Percentiles rank a stretch among this genome's conserved stretches.
These are phyloP conservation scores for Blumeriella jaapii DNA, from an alignment of 2,329 filamentous ascomycete species.

Conservation along the genomic window DNA sequence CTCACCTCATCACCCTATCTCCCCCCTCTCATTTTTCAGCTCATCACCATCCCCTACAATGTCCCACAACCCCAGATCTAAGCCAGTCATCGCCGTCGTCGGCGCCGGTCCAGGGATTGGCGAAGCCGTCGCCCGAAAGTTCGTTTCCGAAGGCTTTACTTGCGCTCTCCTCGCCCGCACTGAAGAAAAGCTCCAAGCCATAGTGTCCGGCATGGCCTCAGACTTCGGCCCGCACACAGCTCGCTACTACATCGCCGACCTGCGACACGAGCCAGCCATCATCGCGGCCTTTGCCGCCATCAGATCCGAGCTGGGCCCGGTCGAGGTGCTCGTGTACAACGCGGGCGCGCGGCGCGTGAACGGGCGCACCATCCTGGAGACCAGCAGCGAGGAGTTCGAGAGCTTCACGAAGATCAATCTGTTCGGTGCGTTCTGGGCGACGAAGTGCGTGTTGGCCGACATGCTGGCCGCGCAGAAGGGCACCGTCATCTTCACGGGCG, in stretches of 20 bases:
- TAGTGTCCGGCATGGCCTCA: slow-evolving; percentile 10
- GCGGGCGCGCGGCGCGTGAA: slow-evolving; percentile 16
- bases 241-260: slow-evolving; percentile 15
- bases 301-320: slow-evolving; percentile 9
- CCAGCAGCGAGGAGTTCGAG: slow-evolving; percentile 15
- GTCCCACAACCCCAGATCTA: slow-evolving; percentile 9
- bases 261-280: slow-evolving; percentile 11
- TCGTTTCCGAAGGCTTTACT: slow-evolving; percentile 13
- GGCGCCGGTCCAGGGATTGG: slow-evolving; percentile 16
- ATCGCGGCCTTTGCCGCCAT: slow-evolving; percentile 18
- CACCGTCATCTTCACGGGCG: slow-evolving; percentile 65
- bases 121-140: slow-evolving; percentile 15
- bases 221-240: slow-evolving; percentile 10
- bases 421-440: slow-evolving; percentile 16
- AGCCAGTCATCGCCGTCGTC: slow-evolving; percentile 15
- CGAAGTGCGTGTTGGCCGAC: slow-evolving; percentile 14
- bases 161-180: slow-evolving; percentile 16
- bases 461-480: slow-evolving; percentile 13
- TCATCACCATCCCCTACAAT: too few species aligned
- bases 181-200: slow-evolving; percentile 13
- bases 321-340: slow-evolving; percentile 15
- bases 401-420: slow-evolving; percentile 19
- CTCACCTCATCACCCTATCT: too few species aligned
- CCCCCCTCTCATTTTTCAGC: too few species aligned
- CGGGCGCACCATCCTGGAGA: slow-evolving; percentile 13